Conservation (phyloP, 2,329 filamentous ascomycete species). For the Xylariaceae sp. region DNA sequence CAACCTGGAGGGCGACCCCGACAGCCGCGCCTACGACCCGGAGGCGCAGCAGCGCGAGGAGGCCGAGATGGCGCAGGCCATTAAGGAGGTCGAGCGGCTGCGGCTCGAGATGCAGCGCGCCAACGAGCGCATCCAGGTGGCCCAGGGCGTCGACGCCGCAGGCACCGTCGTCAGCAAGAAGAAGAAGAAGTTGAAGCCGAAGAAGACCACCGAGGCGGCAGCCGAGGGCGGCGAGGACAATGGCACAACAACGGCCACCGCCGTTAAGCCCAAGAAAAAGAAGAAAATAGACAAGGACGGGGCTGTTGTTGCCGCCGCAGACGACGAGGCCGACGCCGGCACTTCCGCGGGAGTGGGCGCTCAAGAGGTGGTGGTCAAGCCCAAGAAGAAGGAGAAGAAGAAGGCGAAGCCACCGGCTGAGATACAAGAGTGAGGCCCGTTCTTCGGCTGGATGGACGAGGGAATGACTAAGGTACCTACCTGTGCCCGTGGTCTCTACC, state of each 20-base stretch:
- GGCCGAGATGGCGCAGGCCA: conserved; percentile 78
- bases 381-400: conserved; percentile 45
- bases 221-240: conserved; percentile 13
- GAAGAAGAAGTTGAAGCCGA: conserved; percentile 54
- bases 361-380: conserved; percentile 22
- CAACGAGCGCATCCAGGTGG: conserved; percentile 66
- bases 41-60: conserved; percentile 70
- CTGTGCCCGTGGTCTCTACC: too few species aligned
- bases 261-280: conserved; percentile 38
- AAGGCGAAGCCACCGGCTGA: conserved; percentile 29
- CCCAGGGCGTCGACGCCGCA: conserved; percentile 59
- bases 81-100: conserved; percentile 80
- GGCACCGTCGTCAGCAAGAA: conserved; percentile 60
- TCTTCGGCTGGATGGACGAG: too few species aligned
- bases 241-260: conserved; percentile 9
- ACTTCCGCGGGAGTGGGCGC: conserved; percentile 2
- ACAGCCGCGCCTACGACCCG: conserved; percentile 39
- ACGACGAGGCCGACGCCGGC: conserved; percentile 1
- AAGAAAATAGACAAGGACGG: too few species aligned
- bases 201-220: conserved; percentile 23
- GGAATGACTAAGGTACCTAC: too few species aligned
- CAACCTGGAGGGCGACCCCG: conserved; percentile 51
- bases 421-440: too few species aligned
- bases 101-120: conserved; percentile 83
- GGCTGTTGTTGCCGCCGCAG: conserved; percentile 9